Evolutionary conservation across 2,329 filamentous ascomycete genomes (phyloP).

Genomic region (Podosphaera fusca): DNA sequence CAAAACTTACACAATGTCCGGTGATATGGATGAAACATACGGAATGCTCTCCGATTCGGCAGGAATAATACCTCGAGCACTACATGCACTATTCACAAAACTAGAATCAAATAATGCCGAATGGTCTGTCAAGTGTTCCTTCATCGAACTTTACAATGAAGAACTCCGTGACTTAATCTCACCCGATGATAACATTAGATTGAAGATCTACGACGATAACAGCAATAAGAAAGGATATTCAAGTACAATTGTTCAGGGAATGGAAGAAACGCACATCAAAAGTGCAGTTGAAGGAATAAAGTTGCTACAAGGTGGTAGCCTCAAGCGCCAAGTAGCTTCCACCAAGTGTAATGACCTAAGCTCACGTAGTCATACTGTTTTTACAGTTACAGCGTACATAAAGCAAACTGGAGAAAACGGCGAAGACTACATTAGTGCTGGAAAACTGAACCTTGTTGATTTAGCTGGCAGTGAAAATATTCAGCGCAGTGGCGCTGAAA

Average conservation of each 20-base stretch:
- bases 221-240: slow-evolving; percentile 64
- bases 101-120: slow-evolving; percentile 60
- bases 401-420: slow-evolving; percentile 63
- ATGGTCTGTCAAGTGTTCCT: slow-evolving; percentile 86
- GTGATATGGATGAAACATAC: slow-evolving; percentile 74
- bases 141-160: slow-evolving; percentile 97
- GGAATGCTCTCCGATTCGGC: slow-evolving; percentile 77
- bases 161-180: slow-evolving; percentile 79
- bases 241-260: slow-evolving; percentile 78
- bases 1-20: slow-evolving; percentile 98
- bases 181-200: slow-evolving; percentile 55
- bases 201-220: slow-evolving; percentile 90
- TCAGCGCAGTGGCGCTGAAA: slow-evolving; percentile 85
- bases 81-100: slow-evolving; percentile 69
- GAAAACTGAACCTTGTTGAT: slow-evolving; percentile 92
- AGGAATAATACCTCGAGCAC: slow-evolving; percentile 79
- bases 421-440: slow-evolving; percentile 73
- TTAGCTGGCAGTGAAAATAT: slow-evolving; percentile 96
- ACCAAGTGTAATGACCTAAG: slow-evolving; percentile 99
- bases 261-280: slow-evolving; percentile 91
- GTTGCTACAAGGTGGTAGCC: slow-evolving; percentile 67
- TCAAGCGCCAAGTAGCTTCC: slow-evolving; percentile 91
- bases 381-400: slow-evolving; percentile 81
- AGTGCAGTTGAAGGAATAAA: slow-evolving; percentile 68
- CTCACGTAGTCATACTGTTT: slow-evolving; percentile 90